Percentiles rank a stretch among this genome's conserved stretches.
Conservation (phyloP, 805 yeast species). For the Teunomyces lycoperdinae region DNA sequence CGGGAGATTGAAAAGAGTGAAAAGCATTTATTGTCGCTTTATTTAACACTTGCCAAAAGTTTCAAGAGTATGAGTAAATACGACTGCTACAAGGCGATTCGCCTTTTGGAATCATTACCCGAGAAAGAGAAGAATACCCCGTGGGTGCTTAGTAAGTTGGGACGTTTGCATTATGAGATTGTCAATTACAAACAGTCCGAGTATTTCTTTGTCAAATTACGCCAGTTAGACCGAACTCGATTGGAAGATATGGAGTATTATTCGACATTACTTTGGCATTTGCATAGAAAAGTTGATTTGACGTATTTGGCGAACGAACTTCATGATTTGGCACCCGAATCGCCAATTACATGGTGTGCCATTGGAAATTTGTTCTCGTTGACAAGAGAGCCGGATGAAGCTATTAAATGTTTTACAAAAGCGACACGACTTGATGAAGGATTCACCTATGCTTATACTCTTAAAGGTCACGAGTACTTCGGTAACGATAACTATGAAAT, state of each 20-base stretch:
- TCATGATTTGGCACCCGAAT: constrained; percentile 56
- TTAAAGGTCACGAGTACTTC: constrained; percentile 90
- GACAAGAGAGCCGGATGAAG: constrained; percentile 81
- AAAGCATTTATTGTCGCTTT: constrained; percentile 45
- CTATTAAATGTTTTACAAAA: constrained; percentile 79
- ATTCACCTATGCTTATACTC: constrained; percentile 85
- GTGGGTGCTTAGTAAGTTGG: constrained; percentile 79
- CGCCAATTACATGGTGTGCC: constrained; percentile 88
- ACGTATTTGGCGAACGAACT: constrained; percentile 83
- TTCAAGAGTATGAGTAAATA: constrained; percentile 58
- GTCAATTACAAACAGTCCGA: constrained; percentile 81
- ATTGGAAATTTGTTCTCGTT: constrained; percentile 87
- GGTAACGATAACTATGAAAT: constrained; percentile 87
- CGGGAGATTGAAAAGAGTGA: constrained; percentile 34
- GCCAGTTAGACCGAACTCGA: constrained; percentile 73
- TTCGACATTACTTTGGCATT: constrained; percentile 91
- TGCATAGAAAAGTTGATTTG: constrained; percentile 74
- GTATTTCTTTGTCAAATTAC: constrained; percentile 55
- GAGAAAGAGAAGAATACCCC: constrained; percentile 66
- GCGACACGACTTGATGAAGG: constrained; percentile 66
- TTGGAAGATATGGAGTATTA: constrained; percentile 86
- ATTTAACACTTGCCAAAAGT: constrained; percentile 57
- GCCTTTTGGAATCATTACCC: constrained; percentile 64
- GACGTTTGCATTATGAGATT: constrained; percentile 80
- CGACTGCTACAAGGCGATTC: constrained; percentile 78